Conservation (phyloP, 805 yeast species). For the Starmerella scarabaei region DNA sequence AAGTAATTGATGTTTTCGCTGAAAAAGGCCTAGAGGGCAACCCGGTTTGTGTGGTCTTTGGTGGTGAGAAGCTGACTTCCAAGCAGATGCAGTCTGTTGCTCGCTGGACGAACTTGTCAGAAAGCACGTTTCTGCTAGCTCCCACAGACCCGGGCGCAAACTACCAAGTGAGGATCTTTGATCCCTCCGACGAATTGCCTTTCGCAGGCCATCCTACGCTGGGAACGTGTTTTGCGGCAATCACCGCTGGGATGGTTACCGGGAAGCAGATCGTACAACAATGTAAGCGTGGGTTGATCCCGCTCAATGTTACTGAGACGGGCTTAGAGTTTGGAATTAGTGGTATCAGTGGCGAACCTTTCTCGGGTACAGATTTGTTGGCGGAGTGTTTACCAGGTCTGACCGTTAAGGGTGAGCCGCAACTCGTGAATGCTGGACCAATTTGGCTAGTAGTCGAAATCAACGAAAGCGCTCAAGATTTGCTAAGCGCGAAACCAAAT, state of each 20-base stretch:
- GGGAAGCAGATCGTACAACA: conserved; percentile 12
- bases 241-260: conserved; percentile 8
- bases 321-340: conserved; percentile 8
- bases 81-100: conserved; percentile 38
- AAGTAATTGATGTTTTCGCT: conserved; percentile 35
- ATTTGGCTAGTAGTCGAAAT: conserved; percentile 10
- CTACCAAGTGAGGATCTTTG: conserved; percentile 40
- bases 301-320: conserved; percentile 35
- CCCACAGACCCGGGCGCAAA: conserved; percentile 32
- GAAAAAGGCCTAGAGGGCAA: conserved; percentile 34
- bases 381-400: neutral
- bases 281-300: conserved; percentile 16
- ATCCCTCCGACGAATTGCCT: conserved; percentile 37
- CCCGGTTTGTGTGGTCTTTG: conserved; percentile 41
- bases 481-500: conserved; percentile 7
- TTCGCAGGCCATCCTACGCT: conserved; percentile 57
- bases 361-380: neutral
- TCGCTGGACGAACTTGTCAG: conserved; percentile 50
- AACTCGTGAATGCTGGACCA: conserved; percentile 11
- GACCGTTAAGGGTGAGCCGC: neutral
- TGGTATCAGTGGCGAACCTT: neutral
- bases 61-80: conserved; percentile 30
- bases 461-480: neutral
- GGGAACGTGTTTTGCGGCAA: conserved; percentile 28
- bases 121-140: conserved; percentile 40